A percentile compares a stretch with the other conserved stretches of the same genome.
These are phyloP conservation scores for Aspergillus panamensis DNA, from an alignment of 495 filamentous ascomycete species.

Conservation along the genomic window DNA sequence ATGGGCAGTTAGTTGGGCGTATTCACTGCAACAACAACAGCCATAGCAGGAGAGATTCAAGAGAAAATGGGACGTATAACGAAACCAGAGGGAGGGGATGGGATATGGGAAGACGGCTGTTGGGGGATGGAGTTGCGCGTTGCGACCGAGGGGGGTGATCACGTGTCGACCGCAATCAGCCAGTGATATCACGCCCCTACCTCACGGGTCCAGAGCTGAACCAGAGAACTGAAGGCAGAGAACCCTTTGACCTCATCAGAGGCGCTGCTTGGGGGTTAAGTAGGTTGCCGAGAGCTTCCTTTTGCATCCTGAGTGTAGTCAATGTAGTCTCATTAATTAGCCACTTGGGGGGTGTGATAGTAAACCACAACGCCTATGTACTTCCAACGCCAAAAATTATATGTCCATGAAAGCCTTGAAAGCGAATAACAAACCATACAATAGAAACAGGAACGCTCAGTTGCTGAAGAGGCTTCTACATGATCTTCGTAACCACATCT, in stretches of 20 bases:
- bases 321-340: slow-evolving; percentile 36
- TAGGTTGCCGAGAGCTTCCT: slow-evolving; percentile 32
- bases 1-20: slow-evolving; percentile 11
- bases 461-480: slow-evolving; percentile 54
- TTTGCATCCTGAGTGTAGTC: slow-evolving; percentile 29
- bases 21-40: slow-evolving; percentile 5
- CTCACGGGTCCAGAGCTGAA: slow-evolving; percentile 34
- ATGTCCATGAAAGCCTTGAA: slow-evolving; percentile 19
- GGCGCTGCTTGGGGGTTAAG: slow-evolving; percentile 26
- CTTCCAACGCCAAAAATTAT: slow-evolving; percentile 25
- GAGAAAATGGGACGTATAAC: slow-evolving; percentile 12
- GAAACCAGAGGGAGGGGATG: slow-evolving; percentile 6
- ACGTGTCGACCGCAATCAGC: slow-evolving; percentile 34
- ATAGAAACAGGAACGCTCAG: slow-evolving; percentile 26
- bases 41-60: slow-evolving; percentile 17
- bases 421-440: slow-evolving; percentile 21
- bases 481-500: slow-evolving; percentile 88
- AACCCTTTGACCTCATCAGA: slow-evolving; percentile 15
- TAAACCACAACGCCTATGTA: slow-evolving; percentile 34
- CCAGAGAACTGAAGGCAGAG: slow-evolving; percentile 20
- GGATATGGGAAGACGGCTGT: slow-evolving; percentile 18
- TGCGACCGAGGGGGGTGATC: slow-evolving; percentile 32
- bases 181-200: slow-evolving; percentile 44
- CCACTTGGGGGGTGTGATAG: slow-evolving; percentile 22
- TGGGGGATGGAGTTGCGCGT: slow-evolving; percentile 20